Evolutionary conservation across 2,329 filamentous ascomycete species (phyloP).

Genomic region (Aspergillus fijiensis): DNA sequence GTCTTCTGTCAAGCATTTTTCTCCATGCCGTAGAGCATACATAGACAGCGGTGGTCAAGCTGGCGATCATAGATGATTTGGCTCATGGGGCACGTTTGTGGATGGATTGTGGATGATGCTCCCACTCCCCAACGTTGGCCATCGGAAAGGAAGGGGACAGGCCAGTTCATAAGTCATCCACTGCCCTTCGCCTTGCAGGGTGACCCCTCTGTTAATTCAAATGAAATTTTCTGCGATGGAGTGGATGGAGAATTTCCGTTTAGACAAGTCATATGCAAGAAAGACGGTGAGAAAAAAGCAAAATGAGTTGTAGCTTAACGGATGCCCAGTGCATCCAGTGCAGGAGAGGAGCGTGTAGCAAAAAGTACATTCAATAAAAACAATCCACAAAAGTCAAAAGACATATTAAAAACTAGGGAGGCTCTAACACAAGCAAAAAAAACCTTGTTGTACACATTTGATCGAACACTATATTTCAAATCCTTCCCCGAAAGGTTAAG

Average conservation of each 20-base stretch:
- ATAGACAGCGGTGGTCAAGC: not conserved
- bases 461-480: not conserved
- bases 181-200: not conserved
- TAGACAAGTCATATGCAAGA: constrained; percentile 7
- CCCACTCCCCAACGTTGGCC: not conserved
- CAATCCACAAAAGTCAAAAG: not conserved
- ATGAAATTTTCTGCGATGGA: not conserved
- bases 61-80: not conserved
- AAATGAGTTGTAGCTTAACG: not conserved
- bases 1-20: not conserved
- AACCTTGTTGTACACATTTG: not conserved
- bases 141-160: not conserved
- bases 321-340: too few relatives aligned
- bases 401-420: not conserved
- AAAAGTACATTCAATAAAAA: not conserved
- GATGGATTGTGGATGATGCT: not conserved
- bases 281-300: constrained; percentile 6
- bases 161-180: not conserved
- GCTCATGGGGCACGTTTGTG: not conserved
- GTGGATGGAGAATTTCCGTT: not conserved
- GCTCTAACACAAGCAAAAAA: too few relatives aligned
- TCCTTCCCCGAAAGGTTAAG: not conserved
- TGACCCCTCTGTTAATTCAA: not conserved
- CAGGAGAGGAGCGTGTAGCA: too few relatives aligned
- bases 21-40: not conserved